A percentile compares a stretch with the other conserved stretches of the same genome.
phyloP scores from a whole-genome alignment of 164 flowering plant genomes.

The Chimonanthus praecox region DNA sequence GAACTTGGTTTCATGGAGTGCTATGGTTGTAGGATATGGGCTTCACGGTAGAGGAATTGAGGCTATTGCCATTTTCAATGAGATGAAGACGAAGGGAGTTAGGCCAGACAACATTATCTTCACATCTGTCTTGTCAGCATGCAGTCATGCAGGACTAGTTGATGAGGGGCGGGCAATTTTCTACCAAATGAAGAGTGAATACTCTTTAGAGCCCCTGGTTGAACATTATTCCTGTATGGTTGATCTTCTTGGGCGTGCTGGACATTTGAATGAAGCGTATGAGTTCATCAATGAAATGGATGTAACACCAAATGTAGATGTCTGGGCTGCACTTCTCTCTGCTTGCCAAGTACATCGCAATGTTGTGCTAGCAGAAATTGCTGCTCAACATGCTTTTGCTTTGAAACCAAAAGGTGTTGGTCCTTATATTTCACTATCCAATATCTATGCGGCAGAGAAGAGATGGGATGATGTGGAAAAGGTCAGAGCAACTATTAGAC shows the following conservation, averaged over 20 bases:
- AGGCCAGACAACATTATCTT: conserved; percentile 39
- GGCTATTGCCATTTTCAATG: conserved; percentile 25
- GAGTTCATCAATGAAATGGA: conserved; percentile 29
- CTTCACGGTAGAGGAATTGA: conserved; percentile 38
- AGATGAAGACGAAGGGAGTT: conserved; percentile 25
- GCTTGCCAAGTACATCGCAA: conserved; percentile 38
- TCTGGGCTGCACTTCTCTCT: conserved; percentile 44
- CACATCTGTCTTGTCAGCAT: conserved; percentile 44
- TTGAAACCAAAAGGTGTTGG: conserved; percentile 30
- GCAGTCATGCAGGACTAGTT: conserved; percentile 49
- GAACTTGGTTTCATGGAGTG: conserved; percentile 43
- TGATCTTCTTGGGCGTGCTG: conserved; percentile 50
- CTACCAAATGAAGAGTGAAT: conserved; percentile 23
- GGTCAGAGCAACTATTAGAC: conserved; percentile 30
- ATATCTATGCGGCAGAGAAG: conserved; percentile 35
- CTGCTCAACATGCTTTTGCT: conserved; percentile 28
- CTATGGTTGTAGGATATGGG: conserved; percentile 41
- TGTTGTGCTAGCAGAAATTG: conserved; percentile 33
- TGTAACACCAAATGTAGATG: conserved; percentile 28
- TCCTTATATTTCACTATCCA: conserved; percentile 36
- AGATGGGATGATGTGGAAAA: conserved; percentile 43
- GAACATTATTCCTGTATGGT: conserved; percentile 42
- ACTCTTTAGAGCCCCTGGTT: conserved; percentile 23
- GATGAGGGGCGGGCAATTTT: conserved; percentile 33
- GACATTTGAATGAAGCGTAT: conserved; percentile 38